Base-by-base conservation (phyloP, 2,329 filamentous ascomycete species). In the Aspergillus puulaauensis region DNA sequence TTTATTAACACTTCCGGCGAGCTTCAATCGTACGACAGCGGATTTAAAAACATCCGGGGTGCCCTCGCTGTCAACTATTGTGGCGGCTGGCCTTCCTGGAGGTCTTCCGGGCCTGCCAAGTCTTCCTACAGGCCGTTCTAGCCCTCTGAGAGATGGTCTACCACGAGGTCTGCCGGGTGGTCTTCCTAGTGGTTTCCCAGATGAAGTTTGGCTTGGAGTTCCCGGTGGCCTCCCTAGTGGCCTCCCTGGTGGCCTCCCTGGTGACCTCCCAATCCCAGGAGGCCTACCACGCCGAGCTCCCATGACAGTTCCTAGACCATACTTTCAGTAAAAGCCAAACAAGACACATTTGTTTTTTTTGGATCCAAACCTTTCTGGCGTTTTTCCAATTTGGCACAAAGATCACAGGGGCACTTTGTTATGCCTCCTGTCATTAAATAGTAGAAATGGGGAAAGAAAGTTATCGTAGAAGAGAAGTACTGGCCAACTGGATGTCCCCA, bases 361-460 rank as follows among this genome's bases (percentile, higher is more conserved):
- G 23, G 24, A 8, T 14, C 35, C 46, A 14, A 40, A 61, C 55
- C 57, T 61, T 63, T 56, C 24, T 56, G 49, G 8, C 60, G 58
- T 41, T 61, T 63, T 9, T 62, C 53, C 33, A 60, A 35, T 17
- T 63, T 68, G 5, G 39, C 61, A 58, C 84, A 87, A 7, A 80
- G 68, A 1, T 77, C 75, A 64, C 85, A 87, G 2, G 67, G 60
- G 58, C 84, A 87, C 0, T 75, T 71, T 2, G 73, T 70, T 6
- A 66, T 69, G 43, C 70, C 71, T 51, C 79, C 75, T 14, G 79
- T 75, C 79, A 86, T 84, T 23, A 87, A 66, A 66, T 80, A 77
- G 51, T 78, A 71, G 66, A 87, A 86, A 59, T 88, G 85, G 0
- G 80, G 79, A 49, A 78, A 83, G 62, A 86, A 86, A 4, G 79